Percentiles rank a stretch among this genome's conserved stretches.
phyloP scores from a whole-genome alignment of 2,329 filamentous ascomycete genomes.

The Knufia fluminis region DNA sequence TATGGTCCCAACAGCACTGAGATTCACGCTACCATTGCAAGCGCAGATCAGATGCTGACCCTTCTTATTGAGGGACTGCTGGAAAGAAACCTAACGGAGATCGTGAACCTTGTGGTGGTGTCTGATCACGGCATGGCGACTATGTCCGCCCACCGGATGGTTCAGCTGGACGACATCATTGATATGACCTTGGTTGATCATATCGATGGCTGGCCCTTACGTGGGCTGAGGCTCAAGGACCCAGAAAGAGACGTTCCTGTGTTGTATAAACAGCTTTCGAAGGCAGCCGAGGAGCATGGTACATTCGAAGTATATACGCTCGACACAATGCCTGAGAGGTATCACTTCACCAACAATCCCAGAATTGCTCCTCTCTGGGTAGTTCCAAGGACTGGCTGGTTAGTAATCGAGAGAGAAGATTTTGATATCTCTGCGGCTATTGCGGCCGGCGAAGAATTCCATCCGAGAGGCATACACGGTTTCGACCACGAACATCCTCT shows the following conservation, averaged over 20 bases:
- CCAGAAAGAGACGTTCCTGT: constrained; percentile 51
- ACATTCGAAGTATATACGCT: constrained; percentile 80
- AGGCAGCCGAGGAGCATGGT: constrained; percentile 40
- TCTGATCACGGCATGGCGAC: constrained; percentile 98
- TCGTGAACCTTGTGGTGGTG: constrained; percentile 93
- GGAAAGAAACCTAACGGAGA: constrained; percentile 69
- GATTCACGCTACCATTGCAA: constrained; percentile 64
- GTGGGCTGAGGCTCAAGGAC: constrained; percentile 74
- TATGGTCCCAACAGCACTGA: constrained; percentile 94
- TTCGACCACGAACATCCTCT: constrained; percentile 92
- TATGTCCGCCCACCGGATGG: constrained; percentile 66
- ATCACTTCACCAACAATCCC: constrained; percentile 79
- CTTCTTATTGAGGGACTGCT: constrained; percentile 67
- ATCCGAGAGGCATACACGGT: constrained; percentile 78
- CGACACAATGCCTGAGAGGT: constrained; percentile 80
- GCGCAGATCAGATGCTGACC: constrained; percentile 77
- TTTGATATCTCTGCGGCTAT: constrained; percentile 64
- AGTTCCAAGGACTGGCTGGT: constrained; percentile 85
- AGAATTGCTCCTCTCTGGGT: constrained; percentile 95
- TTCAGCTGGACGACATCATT: constrained; percentile 84
- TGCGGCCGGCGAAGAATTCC: constrained; percentile 57
- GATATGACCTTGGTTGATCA: constrained; percentile 70
- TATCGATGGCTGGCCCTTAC: constrained; percentile 88
- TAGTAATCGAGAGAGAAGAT: constrained; percentile 70
- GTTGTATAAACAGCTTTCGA: constrained; percentile 52